phyloP scores from a whole-genome alignment of 2,329 filamentous ascomycete species.

The Phoma herbarum region DNA sequence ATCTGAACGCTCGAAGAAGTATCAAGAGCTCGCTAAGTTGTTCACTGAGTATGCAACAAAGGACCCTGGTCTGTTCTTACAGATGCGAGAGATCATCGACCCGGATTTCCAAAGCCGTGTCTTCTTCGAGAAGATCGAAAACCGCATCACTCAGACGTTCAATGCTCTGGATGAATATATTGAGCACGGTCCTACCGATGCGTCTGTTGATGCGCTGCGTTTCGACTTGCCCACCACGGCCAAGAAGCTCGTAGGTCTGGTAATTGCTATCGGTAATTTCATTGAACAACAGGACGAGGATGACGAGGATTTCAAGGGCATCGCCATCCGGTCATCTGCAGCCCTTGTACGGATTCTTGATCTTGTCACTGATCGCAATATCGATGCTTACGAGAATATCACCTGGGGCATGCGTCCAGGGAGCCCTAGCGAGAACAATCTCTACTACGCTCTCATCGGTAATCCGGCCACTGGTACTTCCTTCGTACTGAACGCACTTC shows the following conservation, averaged over 20 bases:
- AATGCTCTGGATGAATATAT: slow-evolving; percentile 45
- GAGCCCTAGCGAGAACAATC: slow-evolving; percentile 42
- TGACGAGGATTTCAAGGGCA: slow-evolving; percentile 29
- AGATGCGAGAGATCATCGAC: slow-evolving; percentile 42
- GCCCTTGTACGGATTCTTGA: slow-evolving; percentile 46
- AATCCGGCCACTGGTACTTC: slow-evolving; percentile 22
- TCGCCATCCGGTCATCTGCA: slow-evolving; percentile 40
- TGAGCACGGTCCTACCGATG: slow-evolving; percentile 36
- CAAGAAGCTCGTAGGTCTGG: slow-evolving; percentile 38
- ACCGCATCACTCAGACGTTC: slow-evolving; percentile 41
- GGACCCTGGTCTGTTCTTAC: slow-evolving; percentile 40
- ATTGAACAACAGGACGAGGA: slow-evolving; percentile 35
- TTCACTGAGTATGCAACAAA: slow-evolving; percentile 40
- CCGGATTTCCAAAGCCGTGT: slow-evolving; percentile 45
- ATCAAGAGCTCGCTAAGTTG: slow-evolving; percentile 41
- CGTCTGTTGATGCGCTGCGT: slow-evolving; percentile 31
- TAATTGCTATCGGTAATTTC: slow-evolving; percentile 41
- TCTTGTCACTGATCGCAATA: slow-evolving; percentile 43
- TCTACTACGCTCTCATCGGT: slow-evolving; percentile 46
- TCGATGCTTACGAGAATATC: slow-evolving; percentile 43
- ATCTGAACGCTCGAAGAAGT: slow-evolving; percentile 44
- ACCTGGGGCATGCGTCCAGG: slow-evolving; percentile 41
- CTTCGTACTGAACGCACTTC: slow-evolving; percentile 43
- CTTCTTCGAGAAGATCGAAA: slow-evolving; percentile 49
- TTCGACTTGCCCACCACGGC: slow-evolving; percentile 45